Percentiles rank a stretch among this genome's conserved stretches.
phyloP scores from a whole-genome alignment of 1,284 basidiomycete species.

The Irpex lacteus region DNA sequence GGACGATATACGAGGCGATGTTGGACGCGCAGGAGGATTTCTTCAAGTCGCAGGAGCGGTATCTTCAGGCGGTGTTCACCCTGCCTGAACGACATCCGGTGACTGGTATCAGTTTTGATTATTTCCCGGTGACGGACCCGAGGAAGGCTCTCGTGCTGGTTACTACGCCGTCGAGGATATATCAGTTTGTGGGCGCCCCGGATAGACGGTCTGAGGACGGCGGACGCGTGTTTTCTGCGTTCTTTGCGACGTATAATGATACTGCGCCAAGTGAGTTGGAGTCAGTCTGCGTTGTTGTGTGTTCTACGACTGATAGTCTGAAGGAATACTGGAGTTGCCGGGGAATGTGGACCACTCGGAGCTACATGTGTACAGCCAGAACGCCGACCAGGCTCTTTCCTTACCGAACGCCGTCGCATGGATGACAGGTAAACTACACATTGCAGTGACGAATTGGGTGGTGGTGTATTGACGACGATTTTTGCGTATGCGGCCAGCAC shows the following conservation, averaged over 20 bases:
- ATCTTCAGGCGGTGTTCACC: slow-evolving; percentile 77
- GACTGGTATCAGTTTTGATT: slow-evolving; percentile 80
- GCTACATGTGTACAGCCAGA: slow-evolving; percentile 72
- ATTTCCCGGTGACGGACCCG: slow-evolving; percentile 63
- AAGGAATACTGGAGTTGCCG: slow-evolving; percentile 86
- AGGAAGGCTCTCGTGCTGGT: slow-evolving; percentile 70
- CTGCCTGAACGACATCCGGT: slow-evolving; percentile 79
- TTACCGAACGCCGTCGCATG: slow-evolving; percentile 77
- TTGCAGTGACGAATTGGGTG: no score
- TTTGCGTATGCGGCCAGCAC: slow-evolving; percentile 39
- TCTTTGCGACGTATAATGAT: slow-evolving; percentile 76
- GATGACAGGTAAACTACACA: slow-evolving; percentile 67
- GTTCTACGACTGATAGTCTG: slow-evolving; percentile 27
- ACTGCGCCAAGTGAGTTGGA: slow-evolving; percentile 69
- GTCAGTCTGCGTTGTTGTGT: no score
- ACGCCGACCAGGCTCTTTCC: slow-evolving; percentile 65
- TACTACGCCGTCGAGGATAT: slow-evolving; percentile 87
- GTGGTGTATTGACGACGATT: no score
- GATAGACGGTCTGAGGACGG: slow-evolving; percentile 70
- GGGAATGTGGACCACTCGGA: slow-evolving; percentile 74
- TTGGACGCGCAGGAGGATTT: slow-evolving; percentile 89
- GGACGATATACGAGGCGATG: slow-evolving; percentile 82
- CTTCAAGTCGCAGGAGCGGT: slow-evolving; percentile 86
- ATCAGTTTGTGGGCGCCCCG: slow-evolving; percentile 81
- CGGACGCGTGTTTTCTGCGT: slow-evolving; percentile 70